Evolutionary conservation across 176 grass and related monocot genomes (phyloP).

Genomic region (Aegilops speltoides): DNA sequence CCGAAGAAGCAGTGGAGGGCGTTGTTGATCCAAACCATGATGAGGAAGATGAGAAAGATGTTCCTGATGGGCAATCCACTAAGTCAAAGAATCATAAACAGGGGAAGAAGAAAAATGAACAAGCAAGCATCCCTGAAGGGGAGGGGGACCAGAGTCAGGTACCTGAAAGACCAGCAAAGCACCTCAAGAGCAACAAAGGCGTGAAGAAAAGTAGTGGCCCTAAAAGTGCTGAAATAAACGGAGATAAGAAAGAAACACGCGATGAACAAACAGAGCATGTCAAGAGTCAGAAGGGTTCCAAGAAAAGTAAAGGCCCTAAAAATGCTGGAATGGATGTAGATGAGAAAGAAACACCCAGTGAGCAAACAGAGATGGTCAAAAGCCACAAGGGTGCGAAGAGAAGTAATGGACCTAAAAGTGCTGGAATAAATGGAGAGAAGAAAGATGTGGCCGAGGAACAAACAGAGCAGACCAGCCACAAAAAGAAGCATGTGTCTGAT

Average conservation of each 20-base stretch:
- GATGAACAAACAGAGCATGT: background rate
- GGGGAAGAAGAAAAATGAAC: conserved; percentile 27
- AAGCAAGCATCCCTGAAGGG: background rate
- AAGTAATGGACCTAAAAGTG: conserved; percentile 24
- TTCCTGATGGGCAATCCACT: conserved; percentile 21
- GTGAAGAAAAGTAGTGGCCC: conserved; percentile 16
- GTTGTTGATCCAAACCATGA: conserved; percentile 28
- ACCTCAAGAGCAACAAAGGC: conserved; percentile 20
- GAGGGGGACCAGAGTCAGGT: conserved; percentile 4
- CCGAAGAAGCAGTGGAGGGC: conserved; percentile 37
- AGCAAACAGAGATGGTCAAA: background rate
- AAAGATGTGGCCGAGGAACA: background rate
- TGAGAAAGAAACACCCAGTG: background rate
- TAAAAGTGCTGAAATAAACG: background rate
- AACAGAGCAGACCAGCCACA: conserved; percentile 6
- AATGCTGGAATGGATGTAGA: background rate
- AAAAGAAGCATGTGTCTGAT: conserved; percentile 15
- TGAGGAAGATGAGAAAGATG: conserved; percentile 36
- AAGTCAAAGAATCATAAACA: conserved; percentile 38
- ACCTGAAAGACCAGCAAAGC: conserved; percentile 34
- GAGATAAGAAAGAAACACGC: background rate
- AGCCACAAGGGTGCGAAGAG: conserved; percentile 9
- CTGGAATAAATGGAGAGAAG: background rate
- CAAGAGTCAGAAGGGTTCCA: conserved; percentile 14
- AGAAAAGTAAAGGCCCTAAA: conserved; percentile 18